Base-by-base conservation (phyloP, 169 alveolate genomes). In the Plasmodium cynomolgi region DNA sequence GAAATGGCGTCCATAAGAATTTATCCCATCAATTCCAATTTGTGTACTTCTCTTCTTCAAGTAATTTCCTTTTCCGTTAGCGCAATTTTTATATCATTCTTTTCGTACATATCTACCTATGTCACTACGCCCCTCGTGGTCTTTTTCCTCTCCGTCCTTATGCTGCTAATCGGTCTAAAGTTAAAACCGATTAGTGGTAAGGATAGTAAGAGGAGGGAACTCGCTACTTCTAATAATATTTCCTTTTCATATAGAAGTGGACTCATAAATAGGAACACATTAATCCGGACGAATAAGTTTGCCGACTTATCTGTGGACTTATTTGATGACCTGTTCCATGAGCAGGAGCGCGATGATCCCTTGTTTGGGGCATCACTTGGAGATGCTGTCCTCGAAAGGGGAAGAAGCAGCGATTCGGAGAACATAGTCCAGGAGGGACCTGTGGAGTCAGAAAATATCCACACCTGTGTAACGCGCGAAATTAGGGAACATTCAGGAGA, bases 1-100 rank as follows among this genome's bases (percentile, higher is more conserved):
- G 92, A 84, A 72, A 84, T 84, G 92, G 92, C 92, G n/a, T 68
- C 83, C 33, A 84, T 84, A n/a, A 68, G 56, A 41, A 82, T 84
- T 17, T 71, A 84, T 72, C 92, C 92, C 37, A 68, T 84, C 47
- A 84, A 62, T 71, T 84, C 92, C 26, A 84, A 84, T 84, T 71
- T 84, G n/a, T 84, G 92, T 68, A 84, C 92, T 33, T 68, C 92
- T 33, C 33, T 84, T 9, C 82, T 84, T 6, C 92, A 84, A 84
- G 92, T 84, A 41, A 44, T 84, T n/a, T 68, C 92, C n/a, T 71
- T 84, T 71, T 68, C 74, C 31, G 83, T 84, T 37, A 84, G 92
- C 50, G 92, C 92, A n/a, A 23, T 84, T 29, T 84, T 84, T 71
- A 84, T 84, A 37, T 84, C 92, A 20, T 20, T 84, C 17, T 68